Evolutionary conservation across 2,329 filamentous ascomycete genomes (phyloP).

Genomic region (Talaromyces piceae): DNA sequence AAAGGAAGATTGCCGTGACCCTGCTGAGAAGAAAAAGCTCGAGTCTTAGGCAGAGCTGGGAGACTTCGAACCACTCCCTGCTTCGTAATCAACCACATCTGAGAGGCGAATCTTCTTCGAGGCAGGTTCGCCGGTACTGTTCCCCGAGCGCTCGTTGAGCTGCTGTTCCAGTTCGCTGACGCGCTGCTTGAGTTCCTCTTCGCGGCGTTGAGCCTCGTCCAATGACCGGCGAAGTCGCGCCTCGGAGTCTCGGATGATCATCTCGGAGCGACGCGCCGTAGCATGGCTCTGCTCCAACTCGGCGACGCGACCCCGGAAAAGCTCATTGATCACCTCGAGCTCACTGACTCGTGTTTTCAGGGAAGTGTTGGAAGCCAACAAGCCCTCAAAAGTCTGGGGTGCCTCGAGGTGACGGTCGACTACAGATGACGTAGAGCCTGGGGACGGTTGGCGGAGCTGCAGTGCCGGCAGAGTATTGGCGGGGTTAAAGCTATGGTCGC

Average conservation of each 20-base stretch:
- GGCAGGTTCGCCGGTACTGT: constrained; percentile 37
- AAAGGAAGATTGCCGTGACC: constrained; percentile 5
- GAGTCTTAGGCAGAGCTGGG: constrained; percentile 20
- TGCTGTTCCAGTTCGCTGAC: constrained; percentile 68
- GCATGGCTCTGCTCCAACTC: constrained; percentile 71
- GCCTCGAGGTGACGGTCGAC: constrained; percentile 60
- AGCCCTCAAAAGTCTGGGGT: constrained; percentile 70
- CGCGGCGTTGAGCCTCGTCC: constrained; percentile 69
- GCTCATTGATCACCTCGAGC: constrained; percentile 86
- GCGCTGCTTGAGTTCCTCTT: constrained; percentile 73
- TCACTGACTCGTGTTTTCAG: constrained; percentile 95
- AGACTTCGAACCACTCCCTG: constrained; percentile 25
- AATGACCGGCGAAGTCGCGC: constrained; percentile 54
- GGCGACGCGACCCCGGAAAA: constrained; percentile 66
- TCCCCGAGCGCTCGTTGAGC: constrained; percentile 28
- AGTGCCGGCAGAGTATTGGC: constrained; percentile 43
- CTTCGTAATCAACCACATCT: constrained; percentile 44
- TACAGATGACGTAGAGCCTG: constrained; percentile 50
- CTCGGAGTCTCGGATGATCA: constrained; percentile 48
- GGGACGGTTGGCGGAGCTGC: constrained; percentile 52
- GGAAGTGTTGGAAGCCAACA: constrained; percentile 71
- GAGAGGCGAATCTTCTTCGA: constrained; percentile 52
- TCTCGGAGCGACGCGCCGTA: constrained; percentile 54
- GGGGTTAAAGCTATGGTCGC: constrained; percentile 60
- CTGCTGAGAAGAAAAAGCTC: neutral